Evolutionary conservation across 345 rosid species (phyloP).

Genomic region (Pelargonium nanum): DNA sequence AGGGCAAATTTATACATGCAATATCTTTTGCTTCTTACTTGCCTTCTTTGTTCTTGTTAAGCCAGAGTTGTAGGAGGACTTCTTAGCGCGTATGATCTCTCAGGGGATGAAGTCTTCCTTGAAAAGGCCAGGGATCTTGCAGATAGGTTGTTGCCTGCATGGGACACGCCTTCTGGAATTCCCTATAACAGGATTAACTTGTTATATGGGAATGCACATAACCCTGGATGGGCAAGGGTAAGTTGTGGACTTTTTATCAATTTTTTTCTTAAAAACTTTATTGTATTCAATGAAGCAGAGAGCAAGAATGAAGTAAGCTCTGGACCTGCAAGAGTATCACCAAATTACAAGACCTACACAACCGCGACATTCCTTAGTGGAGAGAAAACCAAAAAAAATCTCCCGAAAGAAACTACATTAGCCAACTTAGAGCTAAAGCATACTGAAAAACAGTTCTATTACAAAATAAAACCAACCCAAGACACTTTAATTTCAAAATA

Average conservation of each 20-base stretch:
- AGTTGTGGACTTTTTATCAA: constrained; percentile 16
- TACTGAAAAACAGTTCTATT: too few relatives aligned
- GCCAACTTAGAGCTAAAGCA: too few relatives aligned
- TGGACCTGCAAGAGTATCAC: too few relatives aligned
- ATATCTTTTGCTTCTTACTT: constrained; percentile 2
- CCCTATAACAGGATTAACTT: constrained; percentile 77
- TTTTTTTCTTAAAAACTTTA: too few relatives aligned
- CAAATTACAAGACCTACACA: too few relatives aligned
- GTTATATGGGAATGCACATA: constrained; percentile 62
- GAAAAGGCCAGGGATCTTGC: constrained; percentile 89
- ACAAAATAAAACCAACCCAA: too few relatives aligned
- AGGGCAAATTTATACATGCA: background rate
- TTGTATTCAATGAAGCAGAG: too few relatives aligned
- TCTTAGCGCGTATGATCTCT: constrained; percentile 88
- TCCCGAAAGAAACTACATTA: too few relatives aligned
- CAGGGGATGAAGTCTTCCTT: constrained; percentile 75
- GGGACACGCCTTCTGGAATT: constrained; percentile 72
- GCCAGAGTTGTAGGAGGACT: constrained; percentile 92
- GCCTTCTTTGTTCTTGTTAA: background rate
- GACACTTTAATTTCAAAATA: too few relatives aligned
- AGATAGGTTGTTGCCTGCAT: constrained; percentile 88
- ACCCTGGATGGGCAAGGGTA: constrained; percentile 68
- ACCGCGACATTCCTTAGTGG: too few relatives aligned
- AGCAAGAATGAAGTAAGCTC: too few relatives aligned
- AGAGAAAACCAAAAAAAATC: too few relatives aligned